Base-by-base conservation (phyloP, 441 rosid genomes). In the Populus hybrid region DNA sequence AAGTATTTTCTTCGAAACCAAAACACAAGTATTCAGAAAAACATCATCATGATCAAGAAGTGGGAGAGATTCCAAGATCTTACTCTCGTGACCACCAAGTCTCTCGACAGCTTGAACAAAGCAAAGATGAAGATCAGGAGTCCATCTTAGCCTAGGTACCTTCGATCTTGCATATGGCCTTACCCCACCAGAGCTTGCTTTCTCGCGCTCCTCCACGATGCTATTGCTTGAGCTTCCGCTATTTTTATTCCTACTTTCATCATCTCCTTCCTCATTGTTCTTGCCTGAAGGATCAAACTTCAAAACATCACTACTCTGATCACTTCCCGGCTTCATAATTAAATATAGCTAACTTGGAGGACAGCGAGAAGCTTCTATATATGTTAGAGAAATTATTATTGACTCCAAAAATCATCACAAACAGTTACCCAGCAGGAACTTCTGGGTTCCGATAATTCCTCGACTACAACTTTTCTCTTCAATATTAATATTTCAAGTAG, bases 1-100 rank as follows among this genome's bases (percentile, higher is more conserved):
- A 66, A 42, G 19, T 19, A 34, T 19, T 53, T 9, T 3, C 23
- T 59, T 21, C 14, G 40, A 12, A 69, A 24, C 32, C 38, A 30
- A 75, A 18, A 61, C 34, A 21, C n/a, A n/a, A 9, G 30, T 50
- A 28, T 50, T 16, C 57, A 9, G 0, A 50, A 18, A 59, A 28
- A 67, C 19, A 36, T n/a, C 40, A 23, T 7, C 65, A 32, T 19
- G 35, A 5, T 19, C n/a, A 53, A 11, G 35, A 23, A 66, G 53
- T 11, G 5, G 5, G 67, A 57, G 26, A 74, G 70, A 69, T 53
- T 53, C 57, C 26, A 68, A 30, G 26, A 63, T 73, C 79, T 81
- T 79, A 82, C 89, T 82, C 74, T 84, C 84, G 69, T 86, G 82
- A 61, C 89, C 87, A 5, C 89, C 87, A 1, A 86, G 87, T 73